Evolutionary conservation across 2,329 filamentous ascomycete genomes (phyloP).

Genomic region (Ascomycota sp.): DNA sequence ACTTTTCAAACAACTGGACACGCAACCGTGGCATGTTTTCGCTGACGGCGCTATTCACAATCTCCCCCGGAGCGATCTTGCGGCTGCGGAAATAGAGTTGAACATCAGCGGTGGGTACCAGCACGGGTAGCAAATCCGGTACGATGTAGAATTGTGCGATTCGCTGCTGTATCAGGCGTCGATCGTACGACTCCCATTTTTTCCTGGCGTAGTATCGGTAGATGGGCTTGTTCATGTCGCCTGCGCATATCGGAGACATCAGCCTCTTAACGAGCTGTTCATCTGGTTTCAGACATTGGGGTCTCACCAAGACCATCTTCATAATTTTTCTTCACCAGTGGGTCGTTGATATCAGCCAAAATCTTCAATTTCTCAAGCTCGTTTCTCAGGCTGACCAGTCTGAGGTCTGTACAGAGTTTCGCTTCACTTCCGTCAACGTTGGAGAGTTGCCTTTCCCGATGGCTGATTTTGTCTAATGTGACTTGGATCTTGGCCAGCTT

Average conservation of each 20-base stretch:
- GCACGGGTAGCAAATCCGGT: slow-evolving; percentile 66
- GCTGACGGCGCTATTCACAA: slow-evolving; percentile 55
- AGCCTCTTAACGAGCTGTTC: no score
- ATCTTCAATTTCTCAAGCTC: slow-evolving; percentile 69
- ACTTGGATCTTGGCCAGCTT: slow-evolving; percentile 56
- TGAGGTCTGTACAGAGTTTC: slow-evolving; percentile 41
- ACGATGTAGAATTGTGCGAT: slow-evolving; percentile 72
- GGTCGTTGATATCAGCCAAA: slow-evolving; percentile 84
- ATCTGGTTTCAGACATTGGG: no score
- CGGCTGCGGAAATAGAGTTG: slow-evolving; percentile 58
- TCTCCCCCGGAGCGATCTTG: slow-evolving; percentile 54
- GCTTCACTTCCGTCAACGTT: slow-evolving; percentile 40
- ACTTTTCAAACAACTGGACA: slow-evolving; percentile 69
- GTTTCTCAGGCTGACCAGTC: slow-evolving; percentile 47
- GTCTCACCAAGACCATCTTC: slow-evolving; percentile 78
- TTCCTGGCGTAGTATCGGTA: slow-evolving; percentile 75
- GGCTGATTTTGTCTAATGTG: slow-evolving; percentile 47
- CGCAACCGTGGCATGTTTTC: slow-evolving; percentile 55
- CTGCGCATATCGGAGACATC: slow-evolving; percentile 20
- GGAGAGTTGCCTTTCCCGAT: slow-evolving; percentile 37
- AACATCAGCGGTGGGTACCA: slow-evolving; percentile 63
- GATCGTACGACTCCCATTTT: slow-evolving; percentile 74
- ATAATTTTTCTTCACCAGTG: slow-evolving; percentile 77
- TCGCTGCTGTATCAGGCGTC: slow-evolving; percentile 63
- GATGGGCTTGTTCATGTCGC: slow-evolving; percentile 89